phyloP scores from a whole-genome alignment of 805 yeast species.

The Candida pini region DNA sequence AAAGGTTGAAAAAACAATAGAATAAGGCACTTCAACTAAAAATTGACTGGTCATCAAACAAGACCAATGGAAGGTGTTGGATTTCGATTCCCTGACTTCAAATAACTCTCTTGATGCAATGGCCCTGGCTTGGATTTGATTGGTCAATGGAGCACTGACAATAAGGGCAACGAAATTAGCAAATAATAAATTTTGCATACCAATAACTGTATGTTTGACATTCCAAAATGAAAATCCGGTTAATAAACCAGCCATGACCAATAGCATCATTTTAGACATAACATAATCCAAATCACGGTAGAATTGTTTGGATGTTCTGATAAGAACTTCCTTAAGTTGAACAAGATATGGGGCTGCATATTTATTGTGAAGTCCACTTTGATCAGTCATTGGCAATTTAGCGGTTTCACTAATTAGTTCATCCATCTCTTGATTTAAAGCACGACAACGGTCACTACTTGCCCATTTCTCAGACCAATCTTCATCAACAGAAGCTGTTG shows the following conservation, averaged over 20 bases:
- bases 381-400: constrained; percentile 24
- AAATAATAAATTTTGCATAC: constrained; percentile 52
- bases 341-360: constrained; percentile 43
- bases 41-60: constrained; percentile 49
- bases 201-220: constrained; percentile 44
- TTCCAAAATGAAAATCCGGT: constrained; percentile 58
- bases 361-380: constrained; percentile 23
- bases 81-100: constrained; percentile 64
- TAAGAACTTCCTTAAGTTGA: constrained; percentile 31
- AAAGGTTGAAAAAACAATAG: constrained; percentile 42
- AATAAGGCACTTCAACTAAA: constrained; percentile 61
- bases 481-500: constrained; percentile 50
- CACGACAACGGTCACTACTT: constrained; percentile 42
- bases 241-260: constrained; percentile 38
- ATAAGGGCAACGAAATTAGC: constrained; percentile 52
- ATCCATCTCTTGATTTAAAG: constrained; percentile 37
- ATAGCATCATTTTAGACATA: constrained; percentile 43
- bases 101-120: constrained; percentile 52
- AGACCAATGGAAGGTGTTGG: constrained; percentile 71
- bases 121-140: constrained; percentile 60
- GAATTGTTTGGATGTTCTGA: constrained; percentile 36
- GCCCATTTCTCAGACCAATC: constrained; percentile 68
- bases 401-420: constrained; percentile 29
- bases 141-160: constrained; percentile 53
- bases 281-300: constrained; percentile 50